Conservation (phyloP, 2,329 filamentous ascomycete species). For the Aspergillus oerlinghausenensis region DNA sequence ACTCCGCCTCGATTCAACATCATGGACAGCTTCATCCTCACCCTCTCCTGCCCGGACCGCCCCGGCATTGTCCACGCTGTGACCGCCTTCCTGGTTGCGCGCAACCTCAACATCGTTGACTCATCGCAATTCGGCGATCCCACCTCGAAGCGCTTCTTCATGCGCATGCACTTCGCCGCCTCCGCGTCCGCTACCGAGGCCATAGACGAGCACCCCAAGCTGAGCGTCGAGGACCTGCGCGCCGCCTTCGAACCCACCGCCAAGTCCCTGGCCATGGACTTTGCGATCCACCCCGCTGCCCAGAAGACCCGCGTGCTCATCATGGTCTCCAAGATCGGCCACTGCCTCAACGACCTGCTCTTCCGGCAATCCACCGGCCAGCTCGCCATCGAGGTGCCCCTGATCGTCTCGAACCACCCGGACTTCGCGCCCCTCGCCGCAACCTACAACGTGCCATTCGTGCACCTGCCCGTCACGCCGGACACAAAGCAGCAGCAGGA, state of each 20-base stretch:
- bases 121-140: slow-evolving; percentile 80
- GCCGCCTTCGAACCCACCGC: slow-evolving; percentile 59
- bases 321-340: slow-evolving; percentile 86
- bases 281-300: slow-evolving; percentile 63
- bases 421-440: slow-evolving; percentile 66
- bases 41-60: slow-evolving; percentile 78
- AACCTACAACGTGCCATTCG: slow-evolving; percentile 73
- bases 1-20: slow-evolving; percentile 14
- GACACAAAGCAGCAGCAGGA: slow-evolving; percentile 76
- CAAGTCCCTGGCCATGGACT: slow-evolving; percentile 62
- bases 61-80: slow-evolving; percentile 81
- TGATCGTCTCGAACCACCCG: slow-evolving; percentile 78
- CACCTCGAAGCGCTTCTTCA: slow-evolving; percentile 72
- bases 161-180: slow-evolving; percentile 78
- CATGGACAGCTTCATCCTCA: slow-evolving; percentile 64
- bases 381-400: slow-evolving; percentile 67
- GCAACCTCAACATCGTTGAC: slow-evolving; percentile 76
- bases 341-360: slow-evolving; percentile 78
- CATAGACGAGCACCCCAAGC: slow-evolving; percentile 14
- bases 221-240: slow-evolving; percentile 48
- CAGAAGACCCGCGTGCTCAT: slow-evolving; percentile 73
- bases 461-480: slow-evolving; percentile 73
- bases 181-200: slow-evolving; percentile 12
- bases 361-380: slow-evolving; percentile 73
- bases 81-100: slow-evolving; percentile 68